phyloP scores from a whole-genome alignment of 768 basidiomycete species.

The Amanita thiersii region DNA sequence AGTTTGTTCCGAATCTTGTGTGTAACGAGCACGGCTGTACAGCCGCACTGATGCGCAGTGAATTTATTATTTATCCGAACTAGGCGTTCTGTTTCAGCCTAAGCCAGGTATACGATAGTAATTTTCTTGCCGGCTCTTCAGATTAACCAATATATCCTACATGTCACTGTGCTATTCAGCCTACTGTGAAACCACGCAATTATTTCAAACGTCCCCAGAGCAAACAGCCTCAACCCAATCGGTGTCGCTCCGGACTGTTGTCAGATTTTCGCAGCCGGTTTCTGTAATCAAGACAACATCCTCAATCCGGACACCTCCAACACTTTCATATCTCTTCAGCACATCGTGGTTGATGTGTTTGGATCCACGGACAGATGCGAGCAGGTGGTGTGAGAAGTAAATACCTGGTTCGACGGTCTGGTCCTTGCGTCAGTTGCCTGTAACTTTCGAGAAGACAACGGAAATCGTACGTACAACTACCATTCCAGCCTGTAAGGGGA shows the following conservation, averaged over 20 bases:
- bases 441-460: no score
- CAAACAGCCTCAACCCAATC: slow-evolving; percentile 80
- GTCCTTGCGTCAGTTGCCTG: neutral
- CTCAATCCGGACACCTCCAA: slow-evolving; percentile 92
- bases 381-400: slow-evolving; percentile 76
- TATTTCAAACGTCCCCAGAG: slow-evolving; percentile 43
- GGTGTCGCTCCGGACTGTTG: slow-evolving; percentile 75
- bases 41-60: no score
- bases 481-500: slow-evolving; percentile 72
- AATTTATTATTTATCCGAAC: no score
- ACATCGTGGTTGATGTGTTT: slow-evolving; percentile 62
- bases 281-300: slow-evolving; percentile 79
- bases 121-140: no score
- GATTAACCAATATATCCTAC: no score
- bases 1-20: no score
- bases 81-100: no score
- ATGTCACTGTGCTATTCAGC: no score
- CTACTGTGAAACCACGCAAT: neutral
- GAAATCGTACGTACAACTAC: slow-evolving; percentile 78
- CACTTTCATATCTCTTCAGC: slow-evolving; percentile 62
- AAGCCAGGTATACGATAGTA: no score
- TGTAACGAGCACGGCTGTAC: no score
- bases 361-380: slow-evolving; percentile 57
- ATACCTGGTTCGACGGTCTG: slow-evolving; percentile 89
- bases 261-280: slow-evolving; percentile 75